Evolutionary conservation across 768 basidiomycete species (phyloP), one percentile per base, ranked within the genome.

Genomic region (Paxillus ammoniavirescens): DNA sequence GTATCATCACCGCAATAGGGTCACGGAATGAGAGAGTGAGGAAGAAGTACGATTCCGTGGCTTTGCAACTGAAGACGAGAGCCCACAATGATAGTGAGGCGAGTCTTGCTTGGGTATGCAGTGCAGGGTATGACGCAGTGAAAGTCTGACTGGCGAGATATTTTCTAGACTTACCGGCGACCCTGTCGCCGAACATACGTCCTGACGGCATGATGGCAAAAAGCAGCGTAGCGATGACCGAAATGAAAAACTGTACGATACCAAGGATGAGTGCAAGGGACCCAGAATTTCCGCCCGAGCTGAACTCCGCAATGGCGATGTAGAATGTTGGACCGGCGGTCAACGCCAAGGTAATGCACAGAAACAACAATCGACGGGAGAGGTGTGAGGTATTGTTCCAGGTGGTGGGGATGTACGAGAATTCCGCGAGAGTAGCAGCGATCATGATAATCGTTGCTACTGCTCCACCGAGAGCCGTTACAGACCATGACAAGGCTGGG

Each of bases 321-420:
- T 98, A 99, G 68, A 99, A 81, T 2, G 95, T 96, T 14, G 97
- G 97, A 28, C 90, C 97, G 55, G 84, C 86, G 9, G 96, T 98
- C 47, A 97, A 78, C 35, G 78, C 96, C 49, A 99, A 86, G 17
- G 93, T 93, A 70, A 98, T 81, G 49, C 91, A 68, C 44, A 99
- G 80, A 77, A 98, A 97, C 53, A 96, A 65, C 12, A 98, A 77
- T 9, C 96, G 88, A 48, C 95, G 91, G 8, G 93, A 88, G 49
- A 98, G 85, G 67, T 98, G 96, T 5, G 93, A 94, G 28, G 94
- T 92, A 73, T 98, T 98, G 71, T 95, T 96, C 97, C 96, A 98
- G 17, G 93, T 98, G 1, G 93, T 91, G 1, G 97, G 97, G 72
- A 99, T 96, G 74, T 97, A 98, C 30, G 90, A 89, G 72, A 97